Evolutionary conservation across 2,329 filamentous ascomycete species (phyloP), one percentile per base, ranked within the genome.

Genomic region (Aspergillus thermomutatus): DNA sequence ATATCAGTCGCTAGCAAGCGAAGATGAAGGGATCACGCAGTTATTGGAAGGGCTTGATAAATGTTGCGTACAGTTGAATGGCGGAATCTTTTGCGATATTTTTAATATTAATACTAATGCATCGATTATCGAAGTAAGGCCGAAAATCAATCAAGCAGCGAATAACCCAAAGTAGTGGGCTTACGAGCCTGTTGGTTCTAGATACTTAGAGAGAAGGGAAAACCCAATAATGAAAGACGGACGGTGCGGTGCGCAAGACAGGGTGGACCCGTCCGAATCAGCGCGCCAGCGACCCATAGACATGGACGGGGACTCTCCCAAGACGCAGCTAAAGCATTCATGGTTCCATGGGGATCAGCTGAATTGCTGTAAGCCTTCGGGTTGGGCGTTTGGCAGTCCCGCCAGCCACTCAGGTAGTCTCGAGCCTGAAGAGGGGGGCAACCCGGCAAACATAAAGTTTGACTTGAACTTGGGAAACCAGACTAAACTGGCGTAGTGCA

Each of bases 231-330:
- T 52, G 46, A 50, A 46, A 55, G 50, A 61, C 57, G 58, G 61
- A 61, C 59, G 61, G 60, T 63, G 59, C 57, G 58, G 54, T 45
- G 41, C 41, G 41, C n/a, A 46, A 54, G 56, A 50, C 52, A 45
- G 31, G 54, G 63, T 64, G 63, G 63, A 54, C 56, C 63, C 60
- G 57, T 40, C 58, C 27, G 51, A 55, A 48, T 60, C 58, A 60
- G 59, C 60, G 53, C 67, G 65, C 66, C 69, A 69, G 61, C 61
- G 67, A 71, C 70, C 71, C 71, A 67, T 72, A 64, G 70, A 68
- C 66, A 67, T 72, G 69, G 71, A 71, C 61, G 66, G 67, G 69
- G 69, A 64, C 60, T 61, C 61, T 56, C 60, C 59, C 59, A 61
- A 64, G 62, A 64, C 62, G 63, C 64, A 62, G 59, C 64, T 66